Conservation (phyloP, 2,329 filamentous ascomycete genomes). For the Penicillium nordicum region DNA sequence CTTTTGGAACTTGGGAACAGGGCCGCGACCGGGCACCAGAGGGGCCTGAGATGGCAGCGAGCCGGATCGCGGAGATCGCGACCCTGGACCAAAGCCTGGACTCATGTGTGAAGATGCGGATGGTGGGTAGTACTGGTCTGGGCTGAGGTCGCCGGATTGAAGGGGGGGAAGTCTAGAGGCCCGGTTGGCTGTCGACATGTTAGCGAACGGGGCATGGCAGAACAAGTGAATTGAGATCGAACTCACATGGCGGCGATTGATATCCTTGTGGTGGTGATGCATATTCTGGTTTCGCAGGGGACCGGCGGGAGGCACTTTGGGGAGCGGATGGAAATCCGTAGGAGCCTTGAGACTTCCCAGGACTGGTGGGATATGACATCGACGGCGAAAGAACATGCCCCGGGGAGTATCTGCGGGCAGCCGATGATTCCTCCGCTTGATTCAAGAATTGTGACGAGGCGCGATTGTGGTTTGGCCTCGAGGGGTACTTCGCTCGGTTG, state of each 20-base stretch:
- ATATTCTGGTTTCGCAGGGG: conserved; percentile 66
- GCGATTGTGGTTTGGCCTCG: conserved; percentile 68
- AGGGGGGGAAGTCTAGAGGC: conserved; percentile 72
- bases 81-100: conserved; percentile 55
- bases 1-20: conserved; percentile 84
- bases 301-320: conserved; percentile 62
- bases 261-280: conserved; percentile 56
- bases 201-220: conserved; percentile 1
- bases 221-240: conserved; percentile 5
- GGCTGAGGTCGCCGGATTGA: conserved; percentile 63
- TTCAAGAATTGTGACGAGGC: conserved; percentile 69
- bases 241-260: conserved; percentile 58
- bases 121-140: conserved; percentile 67
- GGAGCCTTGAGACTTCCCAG: conserved; percentile 51
- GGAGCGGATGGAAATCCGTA: conserved; percentile 53
- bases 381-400: conserved; percentile 86
- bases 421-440: conserved; percentile 68
- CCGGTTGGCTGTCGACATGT: conserved; percentile 41
- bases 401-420: conserved; percentile 89
- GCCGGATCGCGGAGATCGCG: conserved; percentile 48
- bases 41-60: conserved; percentile 45
- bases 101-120: conserved; percentile 70
- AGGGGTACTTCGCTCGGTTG: conserved; percentile 78
- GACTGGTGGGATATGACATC: conserved; percentile 70
- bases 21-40: conserved; percentile 52